Base-by-base conservation (phyloP, 495 filamentous ascomycete species). In the Niebla homalea region DNA sequence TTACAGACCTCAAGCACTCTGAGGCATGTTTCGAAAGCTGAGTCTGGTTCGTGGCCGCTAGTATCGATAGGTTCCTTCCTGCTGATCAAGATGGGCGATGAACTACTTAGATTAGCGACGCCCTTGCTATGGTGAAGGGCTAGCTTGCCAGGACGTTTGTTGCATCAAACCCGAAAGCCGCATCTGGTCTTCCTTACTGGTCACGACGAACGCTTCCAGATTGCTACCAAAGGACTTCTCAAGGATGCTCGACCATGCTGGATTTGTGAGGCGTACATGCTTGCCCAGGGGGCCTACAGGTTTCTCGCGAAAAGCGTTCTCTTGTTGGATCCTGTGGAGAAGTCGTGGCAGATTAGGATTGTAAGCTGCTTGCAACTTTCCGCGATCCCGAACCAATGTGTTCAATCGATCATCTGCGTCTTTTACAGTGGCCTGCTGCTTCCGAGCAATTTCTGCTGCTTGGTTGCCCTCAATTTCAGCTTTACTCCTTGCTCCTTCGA, bases 241-340 rank as follows among this genome's bases (percentile, higher is more conserved):
- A 8, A 97, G 61, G 46, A 89, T 77, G n/a, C 73, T 77, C 5
- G 82, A 81, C 92, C 92, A 99, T 58, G 84, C 69, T 5, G 85
- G 84, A 52, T 92, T 79, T 21, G 79, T 69, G 36, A 97, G 64
- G 46, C 76, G 78, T 20, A 97, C 71, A 57, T 87, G 75, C 10
- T 76, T 66, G 20, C 87, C 93, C 12, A 96, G 73, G 0, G 92
- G 92, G 0, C 92, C 92, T 32, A 96, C 70, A 42, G 93, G 92
- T 39, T 74, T 83, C 36, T 73, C 67, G 20, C 66, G 62, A 54
- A 92, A 96, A 0, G 78, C 64, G 2, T 48, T 56, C 46, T 94
- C 87, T 38, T 72, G 64, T 5, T 77, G 71, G 57, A 97, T 87
- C 8, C 73, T 71, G 26, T 61, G 70, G 3, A 94, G 59, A 11